Evolutionary conservation across 441 rosid species (phyloP).

Genomic region (Corymbia citriodora): DNA sequence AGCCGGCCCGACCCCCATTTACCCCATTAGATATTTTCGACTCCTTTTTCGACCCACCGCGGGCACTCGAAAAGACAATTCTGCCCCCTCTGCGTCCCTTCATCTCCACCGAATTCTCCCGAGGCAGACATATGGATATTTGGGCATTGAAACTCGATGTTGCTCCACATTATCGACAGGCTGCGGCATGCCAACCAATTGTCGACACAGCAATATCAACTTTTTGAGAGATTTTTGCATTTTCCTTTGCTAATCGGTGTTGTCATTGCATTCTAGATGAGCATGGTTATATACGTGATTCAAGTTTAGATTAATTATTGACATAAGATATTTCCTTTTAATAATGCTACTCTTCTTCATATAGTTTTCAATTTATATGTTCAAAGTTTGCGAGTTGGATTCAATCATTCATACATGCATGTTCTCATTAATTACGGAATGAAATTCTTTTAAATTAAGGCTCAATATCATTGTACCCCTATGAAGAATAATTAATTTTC

Average conservation of each 20-base stretch:
- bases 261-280: rapidly evolving
- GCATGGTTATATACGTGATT: rapidly evolving
- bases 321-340: rapidly evolving
- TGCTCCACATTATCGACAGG: background rate
- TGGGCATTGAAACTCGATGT: background rate
- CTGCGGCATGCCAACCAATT: background rate
- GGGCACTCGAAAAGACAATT: background rate
- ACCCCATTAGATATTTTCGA: background rate
- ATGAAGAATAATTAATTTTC: background rate
- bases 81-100: background rate
- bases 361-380: background rate
- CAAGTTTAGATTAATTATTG: rapidly evolving
- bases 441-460: background rate
- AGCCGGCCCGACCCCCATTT: background rate
- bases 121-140: background rate
- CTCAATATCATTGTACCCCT: background rate
- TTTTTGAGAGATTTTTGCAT: background rate
- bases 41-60: background rate
- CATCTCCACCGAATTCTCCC: background rate
- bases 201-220: background rate
- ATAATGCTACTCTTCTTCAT: background rate
- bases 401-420: background rate
- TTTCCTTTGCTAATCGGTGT: rapidly evolving
- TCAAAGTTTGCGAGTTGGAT: background rate
- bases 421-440: background rate